Evolutionary conservation across 2,329 filamentous ascomycete genomes (phyloP).

Genomic region (Apiospora phragmitis): DNA sequence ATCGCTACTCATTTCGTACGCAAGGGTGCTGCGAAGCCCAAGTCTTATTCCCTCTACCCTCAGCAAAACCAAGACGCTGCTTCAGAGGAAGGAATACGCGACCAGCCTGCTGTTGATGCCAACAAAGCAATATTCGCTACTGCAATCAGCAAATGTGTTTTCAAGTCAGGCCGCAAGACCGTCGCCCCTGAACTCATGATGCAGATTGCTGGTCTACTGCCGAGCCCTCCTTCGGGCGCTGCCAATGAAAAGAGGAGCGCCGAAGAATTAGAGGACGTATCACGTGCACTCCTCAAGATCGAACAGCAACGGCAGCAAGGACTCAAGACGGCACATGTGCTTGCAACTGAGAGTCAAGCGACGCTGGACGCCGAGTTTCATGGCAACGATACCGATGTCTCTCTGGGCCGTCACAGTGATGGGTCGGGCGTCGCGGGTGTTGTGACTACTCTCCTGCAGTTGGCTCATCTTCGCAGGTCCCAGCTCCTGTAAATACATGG

Average conservation of each 20-base stretch:
- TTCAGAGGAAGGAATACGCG: not conserved
- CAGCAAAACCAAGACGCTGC: conserved; percentile 22
- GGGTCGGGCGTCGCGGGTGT: conserved; percentile 36
- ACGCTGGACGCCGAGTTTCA: conserved; percentile 32
- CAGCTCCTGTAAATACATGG: conserved; percentile 25
- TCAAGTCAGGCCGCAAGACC: conserved; percentile 63
- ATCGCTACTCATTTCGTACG: conserved; percentile 53
- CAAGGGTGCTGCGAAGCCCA: conserved; percentile 35
- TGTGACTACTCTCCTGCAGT: conserved; percentile 34
- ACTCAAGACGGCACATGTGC: conserved; percentile 31
- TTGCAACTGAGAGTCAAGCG: conserved; percentile 29
- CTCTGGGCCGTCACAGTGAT: conserved; percentile 37
- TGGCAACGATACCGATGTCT: conserved; percentile 30
- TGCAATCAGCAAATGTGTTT: conserved; percentile 58
- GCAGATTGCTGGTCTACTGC: conserved; percentile 59
- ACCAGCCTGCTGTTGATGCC: conserved; percentile 12
- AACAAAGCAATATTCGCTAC: conserved; percentile 46
- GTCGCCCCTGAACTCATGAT: conserved; percentile 65
- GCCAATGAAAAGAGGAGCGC: conserved; percentile 13
- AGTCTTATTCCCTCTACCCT: conserved; percentile 32
- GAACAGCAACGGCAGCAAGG: conserved; percentile 36
- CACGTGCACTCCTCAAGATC: conserved; percentile 28
- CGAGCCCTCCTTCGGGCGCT: conserved; percentile 26
- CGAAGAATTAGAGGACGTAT: conserved; percentile 14
- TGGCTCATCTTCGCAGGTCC: conserved; percentile 31